Percentiles rank a stretch among this genome's conserved stretches.
Evolutionary conservation across 2,329 filamentous ascomycete genomes (phyloP).

Genomic region (Calonectria multiphialidica): DNA sequence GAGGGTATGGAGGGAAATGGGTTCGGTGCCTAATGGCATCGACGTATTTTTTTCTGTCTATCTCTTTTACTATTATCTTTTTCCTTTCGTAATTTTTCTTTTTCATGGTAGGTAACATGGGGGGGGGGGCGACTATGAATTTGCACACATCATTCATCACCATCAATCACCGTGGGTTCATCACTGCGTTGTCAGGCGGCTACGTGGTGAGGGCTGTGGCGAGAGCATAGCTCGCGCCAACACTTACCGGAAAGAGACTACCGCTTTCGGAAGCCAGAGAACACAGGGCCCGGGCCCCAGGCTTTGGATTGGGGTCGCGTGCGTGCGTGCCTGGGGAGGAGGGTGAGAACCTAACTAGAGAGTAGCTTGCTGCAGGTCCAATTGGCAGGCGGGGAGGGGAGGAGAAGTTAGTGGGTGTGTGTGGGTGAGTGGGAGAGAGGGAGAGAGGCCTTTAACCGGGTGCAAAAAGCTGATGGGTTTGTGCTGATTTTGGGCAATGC

Average conservation of each 20-base stretch:
- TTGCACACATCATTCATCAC: too few relatives aligned
- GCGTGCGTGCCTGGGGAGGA: neutral
- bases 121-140: too few relatives aligned
- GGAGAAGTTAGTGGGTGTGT: too few relatives aligned
- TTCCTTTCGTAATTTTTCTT: neutral
- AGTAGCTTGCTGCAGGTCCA: neutral
- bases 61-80: neutral
- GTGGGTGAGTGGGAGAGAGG: too few relatives aligned
- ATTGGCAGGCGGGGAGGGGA: neutral
- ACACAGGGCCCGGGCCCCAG: neutral
- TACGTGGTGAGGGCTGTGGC: neutral
- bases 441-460: neutral
- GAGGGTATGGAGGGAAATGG: too few relatives aligned
- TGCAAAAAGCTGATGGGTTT: conserved; percentile 9
- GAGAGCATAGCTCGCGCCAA: neutral
- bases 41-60: neutral
- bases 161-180: too few relatives aligned
- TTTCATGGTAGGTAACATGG: too few relatives aligned
- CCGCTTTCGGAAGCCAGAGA: conserved; percentile 7
- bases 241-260: neutral
- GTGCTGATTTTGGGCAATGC: conserved; percentile 15
- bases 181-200: too few relatives aligned
- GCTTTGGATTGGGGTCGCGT: conserved; percentile 4
- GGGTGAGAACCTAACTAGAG: neutral
- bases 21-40: too few relatives aligned